phyloP scores from a whole-genome alignment of 345 rosid genomes.

The Linum lewisii region DNA sequence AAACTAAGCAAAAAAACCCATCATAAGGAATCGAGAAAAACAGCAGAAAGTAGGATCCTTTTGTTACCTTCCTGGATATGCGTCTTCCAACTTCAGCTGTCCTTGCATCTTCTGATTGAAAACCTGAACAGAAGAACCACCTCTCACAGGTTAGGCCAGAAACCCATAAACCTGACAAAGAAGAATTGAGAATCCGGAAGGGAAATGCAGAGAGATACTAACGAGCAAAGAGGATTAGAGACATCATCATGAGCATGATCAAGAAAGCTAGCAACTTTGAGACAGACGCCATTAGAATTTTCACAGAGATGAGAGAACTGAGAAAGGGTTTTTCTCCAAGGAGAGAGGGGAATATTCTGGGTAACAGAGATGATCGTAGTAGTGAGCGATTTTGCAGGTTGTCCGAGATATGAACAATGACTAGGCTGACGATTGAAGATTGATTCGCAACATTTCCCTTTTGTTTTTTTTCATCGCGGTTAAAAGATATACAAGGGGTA shows the following conservation, averaged over 20 bases:
- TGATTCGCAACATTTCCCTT: neutral
- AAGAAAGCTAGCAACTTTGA: neutral
- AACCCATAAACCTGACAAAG: neutral
- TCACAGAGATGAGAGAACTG: neutral
- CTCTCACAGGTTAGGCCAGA: neutral
- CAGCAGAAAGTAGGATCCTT: neutral
- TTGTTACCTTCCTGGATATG: neutral
- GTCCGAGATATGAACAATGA: neutral
- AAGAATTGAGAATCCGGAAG: too few relatives aligned
- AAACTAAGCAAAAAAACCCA: neutral
- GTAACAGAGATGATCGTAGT: neutral
- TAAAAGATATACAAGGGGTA: neutral
- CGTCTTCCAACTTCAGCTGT: neutral
- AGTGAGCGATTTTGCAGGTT: neutral
- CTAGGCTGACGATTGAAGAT: too few relatives aligned
- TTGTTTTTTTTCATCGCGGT: too few relatives aligned
- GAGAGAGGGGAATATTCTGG: neutral
- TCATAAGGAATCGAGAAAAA: too few relatives aligned
- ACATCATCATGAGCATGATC: neutral
- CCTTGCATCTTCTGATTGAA: neutral
- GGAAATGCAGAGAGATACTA: neutral
- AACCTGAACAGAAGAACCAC: neutral
- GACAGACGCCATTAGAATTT: neutral
- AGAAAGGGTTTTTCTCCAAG: too few relatives aligned
- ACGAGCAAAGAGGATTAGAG: neutral